A percentile compares a stretch with the other conserved stretches of the same genome.
These are phyloP conservation scores for Dichotomocladium elegans DNA, from an alignment of 371 early-diverging fungal genomes.

Conservation along the genomic window DNA sequence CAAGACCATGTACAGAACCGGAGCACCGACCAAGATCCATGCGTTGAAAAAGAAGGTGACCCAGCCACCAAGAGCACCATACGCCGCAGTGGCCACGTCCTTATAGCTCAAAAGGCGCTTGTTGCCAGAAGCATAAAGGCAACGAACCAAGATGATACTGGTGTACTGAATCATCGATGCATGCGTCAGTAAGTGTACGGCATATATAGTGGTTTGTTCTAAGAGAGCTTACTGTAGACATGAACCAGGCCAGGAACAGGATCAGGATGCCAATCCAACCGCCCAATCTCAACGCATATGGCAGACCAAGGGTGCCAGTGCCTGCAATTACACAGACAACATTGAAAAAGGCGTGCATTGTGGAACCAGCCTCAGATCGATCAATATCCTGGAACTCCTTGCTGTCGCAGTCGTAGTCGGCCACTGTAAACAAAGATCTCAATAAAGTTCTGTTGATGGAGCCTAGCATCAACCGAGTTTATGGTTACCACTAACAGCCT, in stretches of 20 bases:
- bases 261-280: conserved; percentile 80
- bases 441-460: no score
- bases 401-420: conserved; percentile 8
- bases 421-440: no score
- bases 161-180: conserved; percentile 27
- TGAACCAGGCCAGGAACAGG: conserved; percentile 69
- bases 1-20: conserved; percentile 55
- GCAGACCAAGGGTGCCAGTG: conserved; percentile 79
- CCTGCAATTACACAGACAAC: conserved; percentile 80
- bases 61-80: conserved; percentile 39
- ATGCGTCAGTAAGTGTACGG: no score
- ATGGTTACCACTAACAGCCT: neutral
- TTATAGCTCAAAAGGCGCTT: conserved; percentile 42
- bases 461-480: no score
- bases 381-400: conserved; percentile 9
- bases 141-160: conserved; percentile 33
- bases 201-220: neutral
- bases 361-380: conserved; percentile 11
- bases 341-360: conserved; percentile 51
- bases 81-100: conserved; percentile 27
- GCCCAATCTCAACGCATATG: conserved; percentile 69
- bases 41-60: conserved; percentile 53
- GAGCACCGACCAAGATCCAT: conserved; percentile 52
- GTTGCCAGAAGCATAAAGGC: conserved; percentile 36
- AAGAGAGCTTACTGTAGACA: conserved; percentile 56